Base-by-base conservation (phyloP, 306 rosid species). In the Lathyrus aphaca region DNA sequence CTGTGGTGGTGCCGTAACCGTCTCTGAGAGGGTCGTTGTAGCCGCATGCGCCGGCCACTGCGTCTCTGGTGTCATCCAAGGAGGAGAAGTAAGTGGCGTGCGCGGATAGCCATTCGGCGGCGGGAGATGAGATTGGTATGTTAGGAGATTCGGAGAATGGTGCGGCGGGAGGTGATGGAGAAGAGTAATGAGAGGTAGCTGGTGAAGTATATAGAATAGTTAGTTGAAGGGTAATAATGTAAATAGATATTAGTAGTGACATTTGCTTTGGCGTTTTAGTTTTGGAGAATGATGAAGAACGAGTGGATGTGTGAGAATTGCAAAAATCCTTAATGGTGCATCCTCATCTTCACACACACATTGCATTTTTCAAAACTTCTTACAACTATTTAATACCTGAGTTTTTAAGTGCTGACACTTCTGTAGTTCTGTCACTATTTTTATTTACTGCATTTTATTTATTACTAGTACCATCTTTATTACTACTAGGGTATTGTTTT, bases 11-110 rank as follows among this genome's bases (percentile, higher is more conserved):
- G 30, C 96, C 91, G 65, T 80, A 85, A 1, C 90, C 88, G 1
- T 75, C 79, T 49, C 77, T 82, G 21, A 27, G 66, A 39, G 84
- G 80, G 75, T 88, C 86, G 0, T 82, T 84, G 77, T 83, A 90
- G 19, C 98, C 98, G 25, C 98, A 93, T 14, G 98, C 98, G n/a
- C 96, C 98, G 27, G 77, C 89, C 0, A 85, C 82, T 0, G 83
- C 29, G 67, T 90, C 88, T 2, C 12, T 39, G 84, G 10, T 76
- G 45, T 83, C 91, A 73, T 86, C 87, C 9, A 83, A 61, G 68
- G 87, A 80, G 19, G 89, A 77, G 83, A 79, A 90, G 90, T 83
- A 84, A 17, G 98, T 90, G 62, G 98, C 98, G 21, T 70, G 84
- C 0, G 97, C 98, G 32, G 87, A 67, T 42, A 80, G 84, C 98